Conservation (phyloP, 2,329 filamentous ascomycete species). For the Xylariaceae sp. region DNA sequence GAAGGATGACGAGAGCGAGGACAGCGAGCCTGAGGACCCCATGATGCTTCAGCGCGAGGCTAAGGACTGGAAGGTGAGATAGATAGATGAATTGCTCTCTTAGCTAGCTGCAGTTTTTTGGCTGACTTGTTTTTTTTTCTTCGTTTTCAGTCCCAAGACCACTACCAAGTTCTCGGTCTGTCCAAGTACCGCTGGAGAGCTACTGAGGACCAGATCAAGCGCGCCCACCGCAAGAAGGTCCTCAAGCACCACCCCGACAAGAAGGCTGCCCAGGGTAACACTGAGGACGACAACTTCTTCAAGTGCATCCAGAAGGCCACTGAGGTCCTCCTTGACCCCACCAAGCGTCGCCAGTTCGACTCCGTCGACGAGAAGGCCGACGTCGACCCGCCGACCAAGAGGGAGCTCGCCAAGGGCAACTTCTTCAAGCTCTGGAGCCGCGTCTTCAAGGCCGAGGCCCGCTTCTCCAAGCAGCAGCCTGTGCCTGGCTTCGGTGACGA, state of each 20-base stretch:
- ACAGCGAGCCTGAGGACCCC: slow-evolving; percentile 89
- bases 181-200: slow-evolving; percentile 89
- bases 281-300: slow-evolving; percentile 97
- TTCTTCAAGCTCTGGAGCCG: slow-evolving; percentile 93
- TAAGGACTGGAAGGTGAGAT: slow-evolving; percentile 95
- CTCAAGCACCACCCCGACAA: slow-evolving; percentile 98
- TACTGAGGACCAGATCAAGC: slow-evolving; percentile 97
- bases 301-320: slow-evolving; percentile 99
- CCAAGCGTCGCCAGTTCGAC: slow-evolving; percentile 91
- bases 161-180: slow-evolving; percentile 93
- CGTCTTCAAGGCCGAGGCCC: slow-evolving; percentile 85
- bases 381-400: slow-evolving; percentile 87
- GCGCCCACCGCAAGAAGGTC: slow-evolving; percentile 98
- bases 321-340: slow-evolving; percentile 86
- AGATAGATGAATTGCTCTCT: background rate
- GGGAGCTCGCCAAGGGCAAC: slow-evolving; percentile 77
- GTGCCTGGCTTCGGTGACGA: slow-evolving; percentile 83
- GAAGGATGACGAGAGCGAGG: slow-evolving; percentile 81
- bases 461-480: slow-evolving; percentile 87
- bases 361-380: slow-evolving; percentile 93
- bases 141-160: slow-evolving; percentile 72
- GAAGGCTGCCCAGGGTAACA: slow-evolving; percentile 82
- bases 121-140: slow-evolving; percentile 7
- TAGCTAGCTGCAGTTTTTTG: background rate
- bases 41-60: slow-evolving; percentile 88